Conservation (phyloP, 306 rosid genomes). For the Inga laurina region DNA sequence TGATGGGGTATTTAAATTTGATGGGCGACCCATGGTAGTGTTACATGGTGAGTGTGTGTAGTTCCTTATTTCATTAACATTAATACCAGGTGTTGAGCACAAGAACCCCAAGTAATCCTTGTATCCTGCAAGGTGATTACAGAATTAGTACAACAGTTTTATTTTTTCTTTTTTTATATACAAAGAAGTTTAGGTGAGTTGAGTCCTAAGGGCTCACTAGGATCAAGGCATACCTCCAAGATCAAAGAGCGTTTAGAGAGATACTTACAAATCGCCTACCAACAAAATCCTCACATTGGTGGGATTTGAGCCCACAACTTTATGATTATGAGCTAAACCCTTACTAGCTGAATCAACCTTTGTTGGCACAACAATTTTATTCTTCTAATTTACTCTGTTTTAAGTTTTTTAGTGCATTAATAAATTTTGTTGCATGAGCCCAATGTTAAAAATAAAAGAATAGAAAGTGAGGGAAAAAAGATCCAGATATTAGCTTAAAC, state of each 20-base stretch:
- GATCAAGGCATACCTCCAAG: too few relatives aligned
- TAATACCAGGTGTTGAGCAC: constrained; percentile 92
- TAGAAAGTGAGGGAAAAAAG: background rate
- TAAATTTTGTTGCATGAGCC: background rate
- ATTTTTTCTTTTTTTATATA: too few relatives aligned
- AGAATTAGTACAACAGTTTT: constrained; percentile 15
- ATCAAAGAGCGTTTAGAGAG: too few relatives aligned
- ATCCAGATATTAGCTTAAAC: background rate
- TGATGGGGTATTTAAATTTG: constrained; percentile 85
- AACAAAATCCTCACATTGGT: too few relatives aligned
- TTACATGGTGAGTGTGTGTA: constrained; percentile 85
- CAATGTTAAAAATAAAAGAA: background rate
- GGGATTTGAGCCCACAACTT: too few relatives aligned
- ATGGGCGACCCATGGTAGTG: constrained; percentile 68
- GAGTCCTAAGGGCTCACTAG: too few relatives aligned
- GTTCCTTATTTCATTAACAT: constrained; percentile 72
- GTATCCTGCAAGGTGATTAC: constrained; percentile 56
- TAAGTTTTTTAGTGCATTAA: background rate
- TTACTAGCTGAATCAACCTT: too few relatives aligned
- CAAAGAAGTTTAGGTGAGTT: too few relatives aligned
- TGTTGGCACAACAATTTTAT: too few relatives aligned
- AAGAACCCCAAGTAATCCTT: constrained; percentile 88
- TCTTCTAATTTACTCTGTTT: background rate
- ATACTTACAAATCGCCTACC: too few relatives aligned
- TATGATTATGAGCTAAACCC: too few relatives aligned